These are phyloP conservation scores for Poronia punctata DNA, from an alignment of 495 filamentous ascomycete genomes.

Conservation along the genomic window DNA sequence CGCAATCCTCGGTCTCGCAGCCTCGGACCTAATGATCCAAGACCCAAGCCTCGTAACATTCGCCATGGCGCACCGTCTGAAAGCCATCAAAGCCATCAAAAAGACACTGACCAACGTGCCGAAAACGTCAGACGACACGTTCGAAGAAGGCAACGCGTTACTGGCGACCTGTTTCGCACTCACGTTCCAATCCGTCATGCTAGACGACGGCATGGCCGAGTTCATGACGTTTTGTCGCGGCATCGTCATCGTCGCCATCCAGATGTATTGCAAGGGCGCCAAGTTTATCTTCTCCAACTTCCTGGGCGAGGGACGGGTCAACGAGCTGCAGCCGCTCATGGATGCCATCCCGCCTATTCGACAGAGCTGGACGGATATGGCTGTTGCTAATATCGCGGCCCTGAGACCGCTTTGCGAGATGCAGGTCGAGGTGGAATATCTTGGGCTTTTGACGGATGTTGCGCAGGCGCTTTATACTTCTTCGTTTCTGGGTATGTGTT, in stretches of 20 bases:
- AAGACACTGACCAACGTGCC: conserved; percentile 32
- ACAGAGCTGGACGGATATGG: conserved; percentile 27
- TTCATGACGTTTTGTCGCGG: conserved; percentile 59
- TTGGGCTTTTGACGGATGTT: conserved; percentile 26
- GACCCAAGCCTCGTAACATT: conserved; percentile 27
- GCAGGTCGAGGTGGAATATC: conserved; percentile 28
- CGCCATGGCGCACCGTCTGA: conserved; percentile 48
- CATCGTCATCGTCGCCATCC: conserved; percentile 45
- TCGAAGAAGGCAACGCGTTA: conserved; percentile 41
- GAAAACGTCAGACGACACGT: conserved; percentile 20
- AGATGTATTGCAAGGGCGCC: conserved; percentile 37
- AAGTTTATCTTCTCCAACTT: conserved; percentile 43
- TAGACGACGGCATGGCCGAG: conserved; percentile 54
- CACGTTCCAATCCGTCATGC: conserved; percentile 52
- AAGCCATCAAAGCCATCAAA: conserved; percentile 50
- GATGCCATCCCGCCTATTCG: conserved; percentile 26
- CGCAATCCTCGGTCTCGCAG: conserved; percentile 51
- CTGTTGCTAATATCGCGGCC: conserved; percentile 26
- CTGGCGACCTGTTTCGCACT: conserved; percentile 54
- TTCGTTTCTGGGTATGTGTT: conserved; percentile 23
- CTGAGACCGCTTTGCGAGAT: conserved; percentile 27
- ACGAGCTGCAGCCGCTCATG: conserved; percentile 29
- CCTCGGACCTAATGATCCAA: conserved; percentile 41
- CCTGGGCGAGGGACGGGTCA: conserved; percentile 22
- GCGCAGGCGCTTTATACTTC: conserved; percentile 23